Evolutionary conservation across 805 yeast genomes (phyloP), one percentile per base, ranked within the genome.

Genomic region (Candida dajiaensis): DNA sequence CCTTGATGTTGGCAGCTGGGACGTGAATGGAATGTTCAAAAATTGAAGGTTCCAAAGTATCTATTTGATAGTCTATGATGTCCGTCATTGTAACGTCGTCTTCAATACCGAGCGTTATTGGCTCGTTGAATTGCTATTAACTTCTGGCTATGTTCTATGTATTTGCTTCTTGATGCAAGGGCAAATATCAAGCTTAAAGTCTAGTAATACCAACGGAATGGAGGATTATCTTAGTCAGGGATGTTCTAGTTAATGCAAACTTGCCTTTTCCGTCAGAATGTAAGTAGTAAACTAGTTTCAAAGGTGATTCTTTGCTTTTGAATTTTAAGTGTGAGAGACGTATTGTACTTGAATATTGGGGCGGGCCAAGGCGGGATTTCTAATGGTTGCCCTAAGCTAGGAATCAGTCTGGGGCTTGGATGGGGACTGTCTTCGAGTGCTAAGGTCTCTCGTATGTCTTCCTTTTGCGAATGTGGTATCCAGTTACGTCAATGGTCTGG

Each of bases 11-110:
- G 19, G 22, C 22, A 43, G 38, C 19, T 38, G 29, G 15, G 41
- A 18, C 19, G 45, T 42, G n/a, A 23, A 22, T 36, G 48, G 19
- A n/a, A 42, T 47, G n/a, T 40, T 48, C 42, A 41, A 48, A 48
- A 16, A 42, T 44, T 4, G 40, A 22, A 5, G 46, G 22, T 1
- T 38, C 33, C 37, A 42, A 16, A 2, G 7, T 6, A 15, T 37
- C 48, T 29, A 44, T 39, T 16, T 40, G 36, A 22, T 48, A 48
- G 41, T 42, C 36, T 36, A 48, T 41, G 25, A 48, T 28, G 18
- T 48, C 50, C 16, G 46, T 41, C 48, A 48, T 48, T 35, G 35
- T 29, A 29, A 13, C 4, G 18, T 29, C n/a, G 16, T 13, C 35
- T 29, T 8, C 16, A 15, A 9, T 29, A 12, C 28, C 9, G 3